A percentile compares a stretch with the other conserved stretches of the same genome.
phyloP scores from a whole-genome alignment of 1,284 basidiomycete species.

The Puccinia novopanici region DNA sequence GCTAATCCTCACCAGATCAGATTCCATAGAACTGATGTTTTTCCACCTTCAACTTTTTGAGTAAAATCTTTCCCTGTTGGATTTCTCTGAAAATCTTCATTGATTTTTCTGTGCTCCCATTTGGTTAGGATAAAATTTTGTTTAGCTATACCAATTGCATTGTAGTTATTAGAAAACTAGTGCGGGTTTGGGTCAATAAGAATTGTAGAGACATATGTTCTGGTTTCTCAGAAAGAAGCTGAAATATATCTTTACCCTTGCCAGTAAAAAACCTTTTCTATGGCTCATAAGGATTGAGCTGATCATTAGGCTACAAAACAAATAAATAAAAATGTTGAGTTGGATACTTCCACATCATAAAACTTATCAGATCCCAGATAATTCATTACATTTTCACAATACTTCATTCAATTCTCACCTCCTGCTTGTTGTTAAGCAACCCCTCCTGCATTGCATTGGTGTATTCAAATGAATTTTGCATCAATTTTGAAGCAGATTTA shows the following conservation, averaged over 20 bases:
- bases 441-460: constrained; percentile 72
- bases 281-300: constrained; percentile 72
- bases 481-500: constrained; percentile 82
- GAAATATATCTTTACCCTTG: constrained; percentile 86
- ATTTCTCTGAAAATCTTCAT: constrained; percentile 99
- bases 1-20: constrained; percentile 70
- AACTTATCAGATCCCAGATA: constrained; percentile 33
- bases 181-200: not conserved
- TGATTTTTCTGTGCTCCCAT: constrained; percentile 99
- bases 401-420: constrained; percentile 11
- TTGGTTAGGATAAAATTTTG: constrained; percentile 94
- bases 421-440: not conserved
- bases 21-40: constrained; percentile 83
- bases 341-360: not conserved
- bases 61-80: constrained; percentile 87
- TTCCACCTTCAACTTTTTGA: constrained; percentile 76
- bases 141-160: constrained; percentile 66
- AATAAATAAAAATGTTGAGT: not conserved
- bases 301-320: constrained; percentile 47
- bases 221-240: constrained; percentile 87
- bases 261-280: constrained; percentile 97
- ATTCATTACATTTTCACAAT: constrained; percentile 71
- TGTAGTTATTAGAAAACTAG: not conserved
- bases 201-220: constrained; percentile 65
- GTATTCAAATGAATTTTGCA: constrained; percentile 95